These are phyloP conservation scores for Periconia sp. DNA, from an alignment of 2,329 filamentous ascomycete genomes.

Conservation along the genomic window DNA sequence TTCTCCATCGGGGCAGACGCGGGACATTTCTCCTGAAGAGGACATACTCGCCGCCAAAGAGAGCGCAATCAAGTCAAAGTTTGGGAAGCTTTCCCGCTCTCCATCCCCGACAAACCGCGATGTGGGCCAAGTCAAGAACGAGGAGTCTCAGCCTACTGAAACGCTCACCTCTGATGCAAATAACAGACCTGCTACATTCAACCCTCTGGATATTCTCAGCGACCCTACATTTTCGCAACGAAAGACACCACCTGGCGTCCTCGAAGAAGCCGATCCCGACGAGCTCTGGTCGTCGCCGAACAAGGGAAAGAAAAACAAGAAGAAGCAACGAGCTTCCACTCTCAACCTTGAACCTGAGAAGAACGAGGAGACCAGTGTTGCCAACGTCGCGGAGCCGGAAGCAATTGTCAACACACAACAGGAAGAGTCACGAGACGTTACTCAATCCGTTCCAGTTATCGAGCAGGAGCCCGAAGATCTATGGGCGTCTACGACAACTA, in stretches of 20 bases:
- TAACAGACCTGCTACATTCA: slow-evolving; percentile 37
- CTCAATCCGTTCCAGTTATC: slow-evolving; percentile 3
- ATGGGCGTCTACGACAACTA: slow-evolving; percentile 14
- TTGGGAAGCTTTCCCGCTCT: slow-evolving; percentile 32
- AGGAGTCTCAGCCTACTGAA: slow-evolving; percentile 16
- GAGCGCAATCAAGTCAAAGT: slow-evolving; percentile 33
- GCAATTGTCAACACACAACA: background rate
- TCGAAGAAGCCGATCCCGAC: slow-evolving; percentile 41
- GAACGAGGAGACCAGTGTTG: background rate
- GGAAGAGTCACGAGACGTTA: background rate
- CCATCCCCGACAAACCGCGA: slow-evolving; percentile 32
- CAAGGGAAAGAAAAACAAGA: slow-evolving; percentile 52
- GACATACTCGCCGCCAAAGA: slow-evolving; percentile 33
- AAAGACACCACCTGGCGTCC: slow-evolving; percentile 32
- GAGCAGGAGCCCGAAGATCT: slow-evolving; percentile 11
- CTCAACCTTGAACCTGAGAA: slow-evolving; percentile 10
- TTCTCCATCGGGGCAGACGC: slow-evolving; percentile 22
- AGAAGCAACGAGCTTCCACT: slow-evolving; percentile 38
- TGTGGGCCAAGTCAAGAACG: slow-evolving; percentile 15
- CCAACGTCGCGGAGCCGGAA: background rate
- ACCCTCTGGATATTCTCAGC: slow-evolving; percentile 40
- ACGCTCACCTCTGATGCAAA: slow-evolving; percentile 18
- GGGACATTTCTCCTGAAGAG: slow-evolving; percentile 36
- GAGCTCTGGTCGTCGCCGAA: slow-evolving; percentile 42
- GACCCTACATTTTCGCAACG: slow-evolving; percentile 40